Evolutionary conservation across 768 basidiomycete genomes (phyloP).

Genomic region (Suillus clintonianus): DNA sequence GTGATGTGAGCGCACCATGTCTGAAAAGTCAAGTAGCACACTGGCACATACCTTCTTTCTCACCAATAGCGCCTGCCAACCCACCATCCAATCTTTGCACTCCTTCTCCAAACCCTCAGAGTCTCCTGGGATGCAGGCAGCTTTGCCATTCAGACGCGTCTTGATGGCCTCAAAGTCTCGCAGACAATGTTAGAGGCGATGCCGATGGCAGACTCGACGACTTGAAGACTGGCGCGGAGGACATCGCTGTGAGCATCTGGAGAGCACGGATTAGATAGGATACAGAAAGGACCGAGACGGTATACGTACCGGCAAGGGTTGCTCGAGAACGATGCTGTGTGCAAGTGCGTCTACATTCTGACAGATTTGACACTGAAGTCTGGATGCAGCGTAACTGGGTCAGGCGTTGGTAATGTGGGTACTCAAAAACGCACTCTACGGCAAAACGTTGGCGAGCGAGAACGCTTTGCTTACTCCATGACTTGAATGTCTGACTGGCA

Average conservation of each 20-base stretch:
- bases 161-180: too few species aligned
- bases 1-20: slow-evolving; percentile 17
- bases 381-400: slow-evolving; percentile 30
- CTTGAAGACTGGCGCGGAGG: slow-evolving; percentile 88
- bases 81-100: too few species aligned
- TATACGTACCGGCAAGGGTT: slow-evolving; percentile 77
- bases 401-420: neutral
- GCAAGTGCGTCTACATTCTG: slow-evolving; percentile 86
- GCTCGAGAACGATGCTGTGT: slow-evolving; percentile 87
- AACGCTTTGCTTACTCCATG: slow-evolving; percentile 86
- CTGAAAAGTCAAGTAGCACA: slow-evolving; percentile 6
- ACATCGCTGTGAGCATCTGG: slow-evolving; percentile 94
- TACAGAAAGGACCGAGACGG: neutral
- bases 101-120: too few species aligned
- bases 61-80: too few species aligned
- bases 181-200: slow-evolving; percentile 83
- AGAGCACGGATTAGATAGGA: slow-evolving; percentile 2
- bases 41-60: slow-evolving; percentile 87
- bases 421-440: slow-evolving; percentile 67
- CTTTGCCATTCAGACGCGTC: too few species aligned
- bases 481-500: slow-evolving; percentile 82
- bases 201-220: slow-evolving; percentile 77
- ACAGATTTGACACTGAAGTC: slow-evolving; percentile 85
- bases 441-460: slow-evolving; percentile 86
- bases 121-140: too few species aligned